Evolutionary conservation across 192 early-diverging fungal genomes (phyloP), one percentile per base, ranked within the genome.

Genomic region (Fimicolochytrium jonesii): DNA sequence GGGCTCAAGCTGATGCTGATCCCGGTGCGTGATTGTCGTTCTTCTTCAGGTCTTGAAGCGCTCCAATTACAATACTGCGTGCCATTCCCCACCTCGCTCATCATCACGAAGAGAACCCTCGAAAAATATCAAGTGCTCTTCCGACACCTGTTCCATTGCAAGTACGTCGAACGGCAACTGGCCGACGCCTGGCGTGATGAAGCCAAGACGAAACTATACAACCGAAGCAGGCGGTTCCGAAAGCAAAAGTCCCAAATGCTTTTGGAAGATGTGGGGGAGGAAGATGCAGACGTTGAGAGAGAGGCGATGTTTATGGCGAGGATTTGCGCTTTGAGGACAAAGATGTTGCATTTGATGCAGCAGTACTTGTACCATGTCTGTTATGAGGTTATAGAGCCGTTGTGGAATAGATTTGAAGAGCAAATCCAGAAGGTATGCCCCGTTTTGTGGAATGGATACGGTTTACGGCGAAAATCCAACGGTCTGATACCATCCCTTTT

Each of bases 341-440:
- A 85, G 33, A 97, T 98, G 85, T 67, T 95, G 31, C 80, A 87
- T n/a, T 92, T 91, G 74, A 79, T 97, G 15, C 93, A 95, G 56
- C 91, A 95, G 69, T 88, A 95, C 67, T 70, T 92, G 63, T 90
- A 90, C 68, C 95, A 94, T 63, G 80, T 89, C 34, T 88, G 88
- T 54, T 91, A 84, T 58, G 93, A 99, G 67, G 94, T 96, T 6
- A 77, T 99, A 42, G 95, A 97, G 65, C 93, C 91, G 29, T 86
- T 90, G 59, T 96, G 91, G 90, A 65, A 66, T n/a, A 61, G 62
- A 23, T 76, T 99, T 64, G 86, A 87, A 23, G 62, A 58, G 22
- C 73, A 83, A 51, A 67, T 95, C 52, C 56, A 70, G 32, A 80
- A 79, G 42, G 66, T 68, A 45, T 20, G 47, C n/a, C 9, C 35